Evolutionary conservation across 345 rosid species (phyloP).

Genomic region (Viola odorata): DNA sequence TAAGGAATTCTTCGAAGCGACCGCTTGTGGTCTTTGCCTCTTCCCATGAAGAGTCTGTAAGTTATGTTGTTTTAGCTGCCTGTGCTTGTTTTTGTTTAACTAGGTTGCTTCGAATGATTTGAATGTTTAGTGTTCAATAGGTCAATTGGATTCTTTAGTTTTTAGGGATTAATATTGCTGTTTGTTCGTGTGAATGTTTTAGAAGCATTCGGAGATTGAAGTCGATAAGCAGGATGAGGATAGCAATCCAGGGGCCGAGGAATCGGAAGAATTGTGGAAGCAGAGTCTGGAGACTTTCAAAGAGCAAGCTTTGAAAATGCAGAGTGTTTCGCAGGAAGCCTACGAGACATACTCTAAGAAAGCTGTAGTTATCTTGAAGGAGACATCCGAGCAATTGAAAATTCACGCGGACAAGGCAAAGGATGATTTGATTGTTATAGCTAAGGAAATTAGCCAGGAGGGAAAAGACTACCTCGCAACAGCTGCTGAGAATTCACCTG

Average conservation of each 20-base stretch:
- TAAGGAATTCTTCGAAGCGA: conserved; percentile 20
- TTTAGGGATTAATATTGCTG: neutral
- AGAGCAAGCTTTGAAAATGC: conserved; percentile 75
- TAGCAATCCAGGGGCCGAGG: conserved; percentile 28
- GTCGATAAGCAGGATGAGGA: conserved; percentile 51
- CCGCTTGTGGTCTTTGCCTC: conserved; percentile 45
- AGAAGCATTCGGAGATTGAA: conserved; percentile 56
- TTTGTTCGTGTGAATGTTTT: conserved; percentile 1
- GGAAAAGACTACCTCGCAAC: conserved; percentile 54
- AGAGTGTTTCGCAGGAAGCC: conserved; percentile 70
- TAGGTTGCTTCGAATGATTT: neutral
- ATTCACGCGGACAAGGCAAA: conserved; percentile 78
- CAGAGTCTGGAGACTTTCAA: conserved; percentile 59
- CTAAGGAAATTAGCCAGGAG: conserved; percentile 65
- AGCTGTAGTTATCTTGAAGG: conserved; percentile 48
- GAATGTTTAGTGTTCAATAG: neutral
- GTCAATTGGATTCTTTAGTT: neutral
- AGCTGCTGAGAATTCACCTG: conserved; percentile 74
- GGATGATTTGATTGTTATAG: conserved; percentile 49
- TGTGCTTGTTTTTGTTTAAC: neutral
- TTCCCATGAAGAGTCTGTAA: conserved; percentile 61
- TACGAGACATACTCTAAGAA: conserved; percentile 59
- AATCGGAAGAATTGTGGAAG: conserved; percentile 81
- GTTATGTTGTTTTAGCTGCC: neutral
- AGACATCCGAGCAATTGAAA: conserved; percentile 63